phyloP scores from a whole-genome alignment of 208 protist species.

The Acanthamoeba castellanii region DNA sequence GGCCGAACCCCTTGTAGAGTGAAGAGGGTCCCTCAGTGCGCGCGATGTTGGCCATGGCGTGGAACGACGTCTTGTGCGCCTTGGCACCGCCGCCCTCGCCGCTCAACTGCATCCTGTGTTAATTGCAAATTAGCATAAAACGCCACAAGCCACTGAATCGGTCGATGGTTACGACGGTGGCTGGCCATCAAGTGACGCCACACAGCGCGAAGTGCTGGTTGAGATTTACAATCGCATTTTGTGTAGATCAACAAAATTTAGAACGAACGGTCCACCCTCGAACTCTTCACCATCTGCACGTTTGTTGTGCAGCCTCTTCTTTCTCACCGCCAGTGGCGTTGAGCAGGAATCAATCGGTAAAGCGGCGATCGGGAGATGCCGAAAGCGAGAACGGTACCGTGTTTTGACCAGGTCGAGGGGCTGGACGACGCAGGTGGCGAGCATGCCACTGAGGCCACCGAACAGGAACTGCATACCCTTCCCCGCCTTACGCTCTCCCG shows the following conservation, averaged over 20 bases:
- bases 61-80: conserved; percentile 52
- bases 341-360: too few relatives aligned
- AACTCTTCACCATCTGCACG: too few relatives aligned
- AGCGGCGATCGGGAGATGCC: too few relatives aligned
- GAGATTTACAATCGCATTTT: too few relatives aligned
- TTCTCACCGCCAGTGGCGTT: too few relatives aligned
- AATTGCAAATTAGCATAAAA: not conserved
- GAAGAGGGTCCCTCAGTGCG: conserved; percentile 19
- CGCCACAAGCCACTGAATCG: not conserved
- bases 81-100: conserved; percentile 46
- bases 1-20: conserved; percentile 65
- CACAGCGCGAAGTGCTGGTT: too few relatives aligned
- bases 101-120: conserved; percentile 43
- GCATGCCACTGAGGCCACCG: conserved; percentile 67
- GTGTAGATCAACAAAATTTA: too few relatives aligned
- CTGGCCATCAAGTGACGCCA: not conserved
- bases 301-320: too few relatives aligned
- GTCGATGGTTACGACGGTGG: not conserved
- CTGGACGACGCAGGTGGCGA: conserved; percentile 72
- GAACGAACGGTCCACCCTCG: too few relatives aligned
- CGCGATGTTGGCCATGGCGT: conserved; percentile 17
- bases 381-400: not conserved
- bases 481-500: conserved; percentile 11
- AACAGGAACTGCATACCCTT: conserved; percentile 55
- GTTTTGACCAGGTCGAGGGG: conserved; percentile 68